A percentile compares a stretch with the other conserved stretches of the same genome.
Conservation (phyloP, 768 basidiomycete species). For the Pleurotus salmoneostramineus region DNA sequence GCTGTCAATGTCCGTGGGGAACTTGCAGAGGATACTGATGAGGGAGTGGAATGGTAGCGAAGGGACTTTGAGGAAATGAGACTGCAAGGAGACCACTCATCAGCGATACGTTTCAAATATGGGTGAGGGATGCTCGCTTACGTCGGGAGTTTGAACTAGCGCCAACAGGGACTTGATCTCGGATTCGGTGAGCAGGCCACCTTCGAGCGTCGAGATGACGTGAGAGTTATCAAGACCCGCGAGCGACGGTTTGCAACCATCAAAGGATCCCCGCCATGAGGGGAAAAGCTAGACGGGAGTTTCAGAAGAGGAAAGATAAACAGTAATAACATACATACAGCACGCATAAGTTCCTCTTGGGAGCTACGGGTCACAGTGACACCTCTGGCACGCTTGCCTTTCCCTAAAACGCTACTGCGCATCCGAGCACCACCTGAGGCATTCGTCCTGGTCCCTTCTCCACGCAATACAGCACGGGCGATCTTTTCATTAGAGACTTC, state of each 20-base stretch:
- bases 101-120: not conserved
- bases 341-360: conserved; percentile 79
- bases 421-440: conserved; percentile 36
- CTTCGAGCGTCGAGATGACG: conserved; percentile 56
- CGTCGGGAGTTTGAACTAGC: conserved; percentile 76
- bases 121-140: conserved; percentile 27
- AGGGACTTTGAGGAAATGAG: conserved; percentile 84
- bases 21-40: conserved; percentile 70
- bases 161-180: conserved; percentile 66
- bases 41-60: conserved; percentile 80
- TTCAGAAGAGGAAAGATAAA: not conserved
- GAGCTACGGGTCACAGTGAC: conserved; percentile 80
- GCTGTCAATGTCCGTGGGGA: conserved; percentile 73
- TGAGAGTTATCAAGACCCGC: conserved; percentile 56
- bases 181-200: conserved; percentile 59
- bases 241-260: conserved; percentile 64
- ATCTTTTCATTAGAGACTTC: conserved; percentile 61
- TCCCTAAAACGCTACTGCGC: conserved; percentile 64
- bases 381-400: conserved; percentile 73
- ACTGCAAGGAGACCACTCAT: conserved; percentile 36
- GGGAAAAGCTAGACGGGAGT: conserved; percentile 61
- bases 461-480: conserved; percentile 65
- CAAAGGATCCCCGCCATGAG: conserved; percentile 73
- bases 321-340: conserved; percentile 42
- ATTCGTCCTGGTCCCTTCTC: conserved; percentile 31